Percentiles rank a stretch among this genome's conserved stretches.
Evolutionary conservation across 2,329 filamentous ascomycete species (phyloP).

Genomic region (Penicillium sp.): DNA sequence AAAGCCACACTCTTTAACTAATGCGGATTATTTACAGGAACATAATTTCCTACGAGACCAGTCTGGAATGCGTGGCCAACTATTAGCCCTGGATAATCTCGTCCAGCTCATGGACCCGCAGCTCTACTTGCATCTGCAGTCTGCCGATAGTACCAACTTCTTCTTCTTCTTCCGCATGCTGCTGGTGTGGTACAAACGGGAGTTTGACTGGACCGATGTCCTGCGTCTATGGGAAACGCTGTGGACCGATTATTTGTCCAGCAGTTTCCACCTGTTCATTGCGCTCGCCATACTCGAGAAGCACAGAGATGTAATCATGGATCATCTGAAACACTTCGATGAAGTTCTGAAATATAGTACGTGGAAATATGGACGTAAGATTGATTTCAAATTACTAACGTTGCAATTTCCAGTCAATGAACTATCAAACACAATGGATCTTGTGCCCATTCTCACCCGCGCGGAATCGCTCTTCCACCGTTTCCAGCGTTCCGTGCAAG

Average conservation of each 20-base stretch:
- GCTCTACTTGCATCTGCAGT: conserved; percentile 84
- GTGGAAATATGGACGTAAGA: conserved; percentile 31
- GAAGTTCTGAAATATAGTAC: conserved; percentile 94
- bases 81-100: conserved; percentile 86
- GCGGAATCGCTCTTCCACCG: conserved; percentile 85
- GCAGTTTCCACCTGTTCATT: conserved; percentile 91
- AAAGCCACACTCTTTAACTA: background rate
- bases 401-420: conserved; percentile 70
- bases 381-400: conserved; percentile 9
- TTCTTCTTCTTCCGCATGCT: conserved; percentile 99
- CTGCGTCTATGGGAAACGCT: conserved; percentile 85
- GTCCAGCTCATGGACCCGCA: conserved; percentile 96
- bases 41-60: conserved; percentile 94
- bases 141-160: conserved; percentile 94
- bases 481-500: conserved; percentile 85
- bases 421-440: conserved; percentile 86
- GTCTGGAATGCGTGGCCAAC: conserved; percentile 90
- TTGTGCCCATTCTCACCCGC: conserved; percentile 78
- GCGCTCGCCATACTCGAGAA: conserved; percentile 93
- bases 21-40: conserved; percentile 51
- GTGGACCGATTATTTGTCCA: conserved; percentile 89
- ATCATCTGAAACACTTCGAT: conserved; percentile 89
- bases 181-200: conserved; percentile 97
- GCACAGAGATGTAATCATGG: conserved; percentile 94
- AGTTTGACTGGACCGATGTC: conserved; percentile 87